Evolutionary conservation across 306 rosid species (phyloP).

Genomic region (Mimosa pudica): DNA sequence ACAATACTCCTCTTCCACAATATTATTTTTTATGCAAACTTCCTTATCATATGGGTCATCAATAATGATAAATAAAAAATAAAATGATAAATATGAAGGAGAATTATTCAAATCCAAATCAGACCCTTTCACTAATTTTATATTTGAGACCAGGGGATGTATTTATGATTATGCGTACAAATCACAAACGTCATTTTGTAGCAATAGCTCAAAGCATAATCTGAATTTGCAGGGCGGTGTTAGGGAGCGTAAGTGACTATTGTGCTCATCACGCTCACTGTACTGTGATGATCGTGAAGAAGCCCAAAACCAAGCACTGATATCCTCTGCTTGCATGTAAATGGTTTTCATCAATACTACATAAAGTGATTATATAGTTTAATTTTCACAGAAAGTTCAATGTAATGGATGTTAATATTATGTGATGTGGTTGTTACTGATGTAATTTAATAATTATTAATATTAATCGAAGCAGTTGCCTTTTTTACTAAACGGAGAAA

Average conservation of each 20-base stretch:
- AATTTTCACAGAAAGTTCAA: too few species aligned
- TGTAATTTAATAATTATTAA: neutral
- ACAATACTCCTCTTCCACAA: too few species aligned
- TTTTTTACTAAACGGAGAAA: too few species aligned
- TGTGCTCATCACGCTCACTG: slow-evolving; percentile 84
- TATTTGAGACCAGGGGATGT: too few species aligned
- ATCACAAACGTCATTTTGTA: neutral
- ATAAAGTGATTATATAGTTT: too few species aligned
- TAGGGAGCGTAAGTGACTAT: slow-evolving; percentile 86
- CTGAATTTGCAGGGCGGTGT: slow-evolving; percentile 60
- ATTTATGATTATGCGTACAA: neutral
- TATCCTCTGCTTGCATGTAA: neutral
- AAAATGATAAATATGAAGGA: too few species aligned
- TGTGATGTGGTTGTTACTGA: neutral
- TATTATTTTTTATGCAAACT: too few species aligned
- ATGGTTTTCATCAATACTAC: too few species aligned
- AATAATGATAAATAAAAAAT: too few species aligned
- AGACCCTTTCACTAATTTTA: too few species aligned
- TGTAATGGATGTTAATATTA: neutral
- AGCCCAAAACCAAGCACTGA: slow-evolving; percentile 61
- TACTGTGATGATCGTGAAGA: slow-evolving; percentile 77
- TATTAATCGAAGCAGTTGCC: neutral
- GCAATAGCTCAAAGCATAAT: neutral
- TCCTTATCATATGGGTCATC: too few species aligned
- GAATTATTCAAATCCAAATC: too few species aligned